Conservation (phyloP, 1,284 basidiomycete genomes). For the Vanrija sp. region DNA sequence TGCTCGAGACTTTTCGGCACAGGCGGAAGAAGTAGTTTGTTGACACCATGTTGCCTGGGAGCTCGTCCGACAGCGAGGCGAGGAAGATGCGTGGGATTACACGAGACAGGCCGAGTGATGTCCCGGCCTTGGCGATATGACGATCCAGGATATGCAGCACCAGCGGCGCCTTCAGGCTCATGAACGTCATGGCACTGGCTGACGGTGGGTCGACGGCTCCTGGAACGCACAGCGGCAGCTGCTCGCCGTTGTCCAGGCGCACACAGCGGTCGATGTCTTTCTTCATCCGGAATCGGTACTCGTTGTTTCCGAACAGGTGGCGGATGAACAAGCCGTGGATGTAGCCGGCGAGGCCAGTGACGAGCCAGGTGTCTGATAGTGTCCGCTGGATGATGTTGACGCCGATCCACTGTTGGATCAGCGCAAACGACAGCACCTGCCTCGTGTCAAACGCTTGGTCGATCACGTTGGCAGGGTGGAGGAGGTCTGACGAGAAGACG, state of each 20-base stretch:
- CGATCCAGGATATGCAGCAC: constrained; percentile 95
- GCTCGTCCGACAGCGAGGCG: constrained; percentile 87
- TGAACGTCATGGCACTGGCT: constrained; percentile 69
- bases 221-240: constrained; percentile 92
- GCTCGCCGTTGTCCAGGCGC: constrained; percentile 78
- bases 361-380: constrained; percentile 95
- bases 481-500: constrained; percentile 73
- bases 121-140: constrained; percentile 88
- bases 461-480: constrained; percentile 84
- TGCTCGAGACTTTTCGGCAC: constrained; percentile 88
- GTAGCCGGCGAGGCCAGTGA: constrained; percentile 87
- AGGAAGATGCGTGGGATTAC: constrained; percentile 94
- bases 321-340: constrained; percentile 85
- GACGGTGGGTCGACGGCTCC: constrained; percentile 77
- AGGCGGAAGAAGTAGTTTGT: constrained; percentile 87
- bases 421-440: constrained; percentile 76
- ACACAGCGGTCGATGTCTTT: constrained; percentile 95
- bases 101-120: constrained; percentile 86
- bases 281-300: constrained; percentile 91
- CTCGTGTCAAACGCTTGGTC: constrained; percentile 92
- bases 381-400: constrained; percentile 93
- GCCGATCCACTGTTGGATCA: constrained; percentile 95
- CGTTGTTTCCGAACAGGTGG: constrained; percentile 90
- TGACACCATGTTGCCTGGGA: constrained; percentile 77
- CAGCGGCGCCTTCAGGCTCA: constrained; percentile 92